Evolutionary conservation across 2,329 filamentous ascomycete genomes (phyloP).

Genomic region (Sporothrix curviconia): DNA sequence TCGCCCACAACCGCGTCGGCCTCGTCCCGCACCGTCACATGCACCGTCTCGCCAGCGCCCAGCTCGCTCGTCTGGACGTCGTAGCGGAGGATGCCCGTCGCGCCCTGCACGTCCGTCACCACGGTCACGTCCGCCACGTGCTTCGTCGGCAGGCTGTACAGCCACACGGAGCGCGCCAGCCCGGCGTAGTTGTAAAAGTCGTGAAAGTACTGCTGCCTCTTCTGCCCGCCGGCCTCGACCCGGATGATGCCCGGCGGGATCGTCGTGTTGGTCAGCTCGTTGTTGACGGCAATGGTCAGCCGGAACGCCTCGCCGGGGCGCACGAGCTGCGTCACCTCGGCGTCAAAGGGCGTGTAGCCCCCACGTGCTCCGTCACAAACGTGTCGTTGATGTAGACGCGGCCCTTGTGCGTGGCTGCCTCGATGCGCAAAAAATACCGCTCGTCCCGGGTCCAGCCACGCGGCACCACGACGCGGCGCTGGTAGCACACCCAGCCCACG

Average conservation of each 20-base stretch:
- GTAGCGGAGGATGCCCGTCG: background rate
- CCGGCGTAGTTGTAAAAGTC: background rate
- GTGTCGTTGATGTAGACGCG: background rate
- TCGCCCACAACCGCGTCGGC: background rate
- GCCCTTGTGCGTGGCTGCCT: background rate
- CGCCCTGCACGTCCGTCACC: background rate
- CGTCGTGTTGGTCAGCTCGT: background rate
- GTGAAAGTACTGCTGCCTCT: background rate
- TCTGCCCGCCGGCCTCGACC: background rate
- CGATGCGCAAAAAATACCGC: background rate
- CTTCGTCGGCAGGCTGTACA: background rate
- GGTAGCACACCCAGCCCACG: background rate
- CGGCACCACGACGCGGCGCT: background rate
- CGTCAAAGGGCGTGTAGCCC: background rate
- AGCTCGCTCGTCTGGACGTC: background rate
- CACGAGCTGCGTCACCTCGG: background rate
- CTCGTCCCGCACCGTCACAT: background rate
- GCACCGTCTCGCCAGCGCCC: background rate
- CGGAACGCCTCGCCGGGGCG: background rate
- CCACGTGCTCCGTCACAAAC: background rate
- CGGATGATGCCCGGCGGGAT: background rate
- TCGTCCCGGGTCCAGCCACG: background rate
- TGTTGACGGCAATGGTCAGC: background rate
- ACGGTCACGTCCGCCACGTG: background rate
- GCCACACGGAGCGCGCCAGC: background rate